Base-by-base conservation (phyloP, 2,329 filamentous ascomycete species). In the Microdochium bolleyi region DNA sequence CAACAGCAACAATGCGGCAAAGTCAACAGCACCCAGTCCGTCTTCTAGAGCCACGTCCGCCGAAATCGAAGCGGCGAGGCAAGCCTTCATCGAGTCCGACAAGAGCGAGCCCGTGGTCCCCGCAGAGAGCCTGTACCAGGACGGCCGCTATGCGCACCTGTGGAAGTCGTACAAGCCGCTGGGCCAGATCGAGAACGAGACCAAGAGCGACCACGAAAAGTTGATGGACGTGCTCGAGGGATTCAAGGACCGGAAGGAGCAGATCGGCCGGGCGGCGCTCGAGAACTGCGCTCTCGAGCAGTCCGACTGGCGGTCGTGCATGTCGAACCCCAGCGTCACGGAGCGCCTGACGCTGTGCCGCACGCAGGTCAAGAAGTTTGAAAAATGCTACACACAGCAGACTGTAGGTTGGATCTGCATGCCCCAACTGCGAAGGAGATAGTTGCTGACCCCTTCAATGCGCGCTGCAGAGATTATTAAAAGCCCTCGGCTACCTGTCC, bases 271-370 rank as follows among this genome's bases (percentile, higher is more conserved):
- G 44, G 88, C 90, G 1, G 92, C 92, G 10, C 76, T 96, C 64
- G 94, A 99, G 73, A 99, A 97, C 68, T 99, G 94, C 70, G 87
- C 90, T 1, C 69, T 92, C 55, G 89, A 95, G 67, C 90, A 96
- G 72, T 78, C 89, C 65, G 85, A 86, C 54, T 86, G 95, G 75
- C 84, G 85, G 55, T 78, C 87, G 49, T 99, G 94, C 75, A 94
- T 94, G 77, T 79, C 80, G 62, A 76, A 78, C 52, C 92, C 92
- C 25, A 79, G 76, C 50, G 82, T 83, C 74, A 70, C 73, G 62
- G 83, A 87, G 58, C 79, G 82, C 59, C 73, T 92, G 69, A 91
- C 85, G 37, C 81, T 96, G 83, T 99, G 94, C 67, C 78, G 85
- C 41, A 77, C 82, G 52, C 85, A 96, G 73, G 88, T 89, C 62